Conservation (phyloP, 2,329 filamentous ascomycete genomes). For the Lasiodiplodia sp. region DNA sequence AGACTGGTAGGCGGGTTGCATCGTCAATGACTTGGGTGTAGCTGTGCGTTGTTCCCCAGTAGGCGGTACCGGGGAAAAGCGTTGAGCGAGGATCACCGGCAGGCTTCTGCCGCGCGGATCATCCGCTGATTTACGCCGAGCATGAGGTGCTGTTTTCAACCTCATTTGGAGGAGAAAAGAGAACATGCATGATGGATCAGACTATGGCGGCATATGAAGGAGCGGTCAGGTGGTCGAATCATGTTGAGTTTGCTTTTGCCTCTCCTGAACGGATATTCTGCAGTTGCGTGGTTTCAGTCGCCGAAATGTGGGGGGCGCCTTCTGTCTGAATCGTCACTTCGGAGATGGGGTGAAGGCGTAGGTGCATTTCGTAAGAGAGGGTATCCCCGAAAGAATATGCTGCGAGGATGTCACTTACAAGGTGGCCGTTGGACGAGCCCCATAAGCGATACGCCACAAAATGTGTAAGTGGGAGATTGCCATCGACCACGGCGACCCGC, state of each 20-base stretch:
- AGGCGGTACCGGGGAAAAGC: slow-evolving; percentile 2
- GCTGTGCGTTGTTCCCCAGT: slow-evolving; percentile 2
- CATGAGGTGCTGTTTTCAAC: slow-evolving; percentile 3
- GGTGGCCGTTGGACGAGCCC: background rate
- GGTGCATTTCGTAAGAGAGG: background rate
- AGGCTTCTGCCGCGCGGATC: slow-evolving; percentile 23
- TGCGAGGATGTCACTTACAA: background rate
- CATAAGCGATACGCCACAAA: background rate
- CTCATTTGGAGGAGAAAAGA: background rate
- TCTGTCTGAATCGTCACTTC: background rate
- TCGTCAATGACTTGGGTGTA: slow-evolving; percentile 4
- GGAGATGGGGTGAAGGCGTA: background rate
- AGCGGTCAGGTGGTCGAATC: background rate
- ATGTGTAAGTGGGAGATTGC: background rate
- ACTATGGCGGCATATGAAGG: background rate
- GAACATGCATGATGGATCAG: background rate
- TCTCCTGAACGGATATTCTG: background rate
- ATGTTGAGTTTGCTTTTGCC: slow-evolving; percentile 3
- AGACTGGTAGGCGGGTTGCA: slow-evolving; percentile 15
- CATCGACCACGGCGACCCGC: background rate
- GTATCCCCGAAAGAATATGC: background rate
- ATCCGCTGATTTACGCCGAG: slow-evolving; percentile 23
- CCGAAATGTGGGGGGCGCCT: slow-evolving; percentile 1
- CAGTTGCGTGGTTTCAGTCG: slow-evolving; percentile 7
- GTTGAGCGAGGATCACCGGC: slow-evolving; percentile 25